These are phyloP conservation scores for Fallopia convolvulus DNA, from an alignment of 148 eudicot species.

Conservation along the genomic window DNA sequence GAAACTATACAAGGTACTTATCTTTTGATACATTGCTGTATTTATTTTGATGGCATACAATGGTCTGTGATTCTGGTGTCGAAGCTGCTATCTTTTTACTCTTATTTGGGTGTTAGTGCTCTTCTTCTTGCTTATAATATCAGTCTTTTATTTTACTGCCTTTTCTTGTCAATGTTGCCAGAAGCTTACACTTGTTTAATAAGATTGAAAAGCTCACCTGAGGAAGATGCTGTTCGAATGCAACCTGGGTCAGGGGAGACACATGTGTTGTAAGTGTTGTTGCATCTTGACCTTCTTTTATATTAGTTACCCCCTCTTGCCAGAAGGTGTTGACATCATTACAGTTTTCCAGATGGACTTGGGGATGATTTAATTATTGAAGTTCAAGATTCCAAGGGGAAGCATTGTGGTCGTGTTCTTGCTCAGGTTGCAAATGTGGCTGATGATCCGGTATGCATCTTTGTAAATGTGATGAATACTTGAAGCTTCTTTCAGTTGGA, in stretches of 20 bases:
- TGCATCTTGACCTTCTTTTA: background rate
- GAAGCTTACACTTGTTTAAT: conserved; percentile 67
- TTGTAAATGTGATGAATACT: background rate
- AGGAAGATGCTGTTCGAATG: conserved; percentile 72
- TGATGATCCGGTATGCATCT: conserved; percentile 58
- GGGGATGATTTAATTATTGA: conserved; percentile 89
- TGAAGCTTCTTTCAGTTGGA: background rate
- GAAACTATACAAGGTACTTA: conserved; percentile 64
- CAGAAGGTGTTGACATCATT: conserved; percentile 24
- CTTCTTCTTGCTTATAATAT: background rate
- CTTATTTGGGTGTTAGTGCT: background rate
- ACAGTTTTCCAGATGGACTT: conserved; percentile 89
- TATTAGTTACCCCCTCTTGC: conserved; percentile 11
- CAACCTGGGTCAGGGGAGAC: conserved; percentile 94
- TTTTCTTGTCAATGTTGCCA: conserved; percentile 20
- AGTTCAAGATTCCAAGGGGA: conserved; percentile 81
- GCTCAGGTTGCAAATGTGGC: conserved; percentile 84
- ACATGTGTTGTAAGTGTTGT: conserved; percentile 67
- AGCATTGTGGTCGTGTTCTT: conserved; percentile 63
- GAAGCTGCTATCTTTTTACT: background rate
- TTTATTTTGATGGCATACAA: background rate
- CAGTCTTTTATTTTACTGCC: background rate
- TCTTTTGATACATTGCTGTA: background rate
- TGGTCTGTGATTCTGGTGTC: background rate
- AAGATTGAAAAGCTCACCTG: conserved; percentile 78